These are phyloP conservation scores for Lasiodiplodia theobromae DNA, from an alignment of 2,329 filamentous ascomycete genomes.

Conservation along the genomic window DNA sequence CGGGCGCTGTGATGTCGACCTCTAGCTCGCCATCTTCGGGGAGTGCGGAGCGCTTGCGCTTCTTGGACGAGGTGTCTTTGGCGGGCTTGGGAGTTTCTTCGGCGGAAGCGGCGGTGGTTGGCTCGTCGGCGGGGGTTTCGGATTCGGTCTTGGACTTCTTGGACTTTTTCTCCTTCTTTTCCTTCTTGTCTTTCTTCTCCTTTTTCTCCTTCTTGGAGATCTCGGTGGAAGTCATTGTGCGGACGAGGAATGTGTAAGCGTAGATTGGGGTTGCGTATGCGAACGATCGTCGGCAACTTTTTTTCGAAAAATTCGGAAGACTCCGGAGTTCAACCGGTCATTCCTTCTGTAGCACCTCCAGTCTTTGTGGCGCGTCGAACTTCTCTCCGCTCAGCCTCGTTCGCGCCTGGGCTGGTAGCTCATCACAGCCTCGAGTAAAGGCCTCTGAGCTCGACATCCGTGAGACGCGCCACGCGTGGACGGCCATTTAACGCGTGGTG, in stretches of 20 bases:
- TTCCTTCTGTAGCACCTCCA: slow-evolving; percentile 1
- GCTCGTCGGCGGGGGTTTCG: slow-evolving; percentile 18
- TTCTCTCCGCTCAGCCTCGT: not conserved
- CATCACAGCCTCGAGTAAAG: not conserved
- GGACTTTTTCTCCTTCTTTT: slow-evolving; percentile 34
- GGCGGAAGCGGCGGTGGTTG: not conserved
- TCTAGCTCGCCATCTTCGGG: slow-evolving; percentile 69
- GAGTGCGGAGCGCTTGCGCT: slow-evolving; percentile 66
- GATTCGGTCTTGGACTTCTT: slow-evolving; percentile 20
- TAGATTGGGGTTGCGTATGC: no score
- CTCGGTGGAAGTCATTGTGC: slow-evolving; percentile 11
- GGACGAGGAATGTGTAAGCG: not conserved
- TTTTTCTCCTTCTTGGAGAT: slow-evolving; percentile 18
- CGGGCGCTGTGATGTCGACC: slow-evolving; percentile 86
- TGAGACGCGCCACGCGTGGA: not conserved
- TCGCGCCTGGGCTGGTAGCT: not conserved
- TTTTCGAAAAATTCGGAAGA: slow-evolving; percentile 9
- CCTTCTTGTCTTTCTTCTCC: slow-evolving; percentile 35
- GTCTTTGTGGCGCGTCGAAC: not conserved
- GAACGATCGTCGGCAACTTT: slow-evolving; percentile 21
- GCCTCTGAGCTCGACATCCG: no score
- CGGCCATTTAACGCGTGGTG: slow-evolving; percentile 8
- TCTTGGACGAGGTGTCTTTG: slow-evolving; percentile 36
- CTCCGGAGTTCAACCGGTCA: not conserved
- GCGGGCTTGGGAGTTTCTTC: slow-evolving; percentile 31